Percentiles rank a stretch among this genome's conserved stretches.
These are phyloP conservation scores for Amborella trichopoda DNA, from an alignment of 164 flowering plant species.

Conservation along the genomic window DNA sequence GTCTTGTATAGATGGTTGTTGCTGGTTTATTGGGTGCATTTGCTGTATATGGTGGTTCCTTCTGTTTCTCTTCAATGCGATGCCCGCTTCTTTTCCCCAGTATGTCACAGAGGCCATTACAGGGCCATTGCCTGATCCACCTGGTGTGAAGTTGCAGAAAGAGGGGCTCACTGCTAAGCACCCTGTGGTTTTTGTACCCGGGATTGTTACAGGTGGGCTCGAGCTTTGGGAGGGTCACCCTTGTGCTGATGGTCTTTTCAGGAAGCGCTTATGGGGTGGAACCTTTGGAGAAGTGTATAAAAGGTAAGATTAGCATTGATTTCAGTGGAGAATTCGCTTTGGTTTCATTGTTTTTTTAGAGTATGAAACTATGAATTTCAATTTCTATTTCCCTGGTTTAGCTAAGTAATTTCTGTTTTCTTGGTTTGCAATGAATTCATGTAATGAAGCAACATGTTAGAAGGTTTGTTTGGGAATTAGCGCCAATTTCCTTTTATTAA, in stretches of 20 bases:
- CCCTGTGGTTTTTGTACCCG: slow-evolving; percentile 94
- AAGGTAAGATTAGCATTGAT: too few relatives aligned
- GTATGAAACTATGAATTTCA: too few relatives aligned
- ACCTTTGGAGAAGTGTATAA: slow-evolving; percentile 86
- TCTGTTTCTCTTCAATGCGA: slow-evolving; percentile 49
- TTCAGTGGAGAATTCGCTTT: too few relatives aligned
- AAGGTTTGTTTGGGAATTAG: too few relatives aligned
- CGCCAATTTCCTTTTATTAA: too few relatives aligned
- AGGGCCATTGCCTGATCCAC: slow-evolving; percentile 87
- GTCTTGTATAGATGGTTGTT: slow-evolving; percentile 49
- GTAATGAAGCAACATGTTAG: too few relatives aligned
- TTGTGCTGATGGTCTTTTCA: slow-evolving; percentile 81
- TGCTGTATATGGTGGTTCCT: slow-evolving; percentile 55
- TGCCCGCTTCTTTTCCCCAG: slow-evolving; percentile 90
- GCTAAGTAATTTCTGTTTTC: too few relatives aligned
- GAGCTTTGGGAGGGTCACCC: slow-evolving; percentile 93
- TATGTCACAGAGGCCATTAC: slow-evolving; percentile 89
- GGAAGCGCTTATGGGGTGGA: slow-evolving; percentile 97
- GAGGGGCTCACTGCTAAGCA: slow-evolving; percentile 74
- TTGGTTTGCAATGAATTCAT: too few relatives aligned
- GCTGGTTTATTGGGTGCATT: slow-evolving; percentile 47
- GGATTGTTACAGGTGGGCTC: slow-evolving; percentile 94
- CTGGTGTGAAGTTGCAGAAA: slow-evolving; percentile 73
- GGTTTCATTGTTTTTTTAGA: too few relatives aligned
- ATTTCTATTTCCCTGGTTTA: too few relatives aligned